phyloP scores from a whole-genome alignment of 2,329 filamentous ascomycete species.

The Paracoccidioides lutzii region DNA sequence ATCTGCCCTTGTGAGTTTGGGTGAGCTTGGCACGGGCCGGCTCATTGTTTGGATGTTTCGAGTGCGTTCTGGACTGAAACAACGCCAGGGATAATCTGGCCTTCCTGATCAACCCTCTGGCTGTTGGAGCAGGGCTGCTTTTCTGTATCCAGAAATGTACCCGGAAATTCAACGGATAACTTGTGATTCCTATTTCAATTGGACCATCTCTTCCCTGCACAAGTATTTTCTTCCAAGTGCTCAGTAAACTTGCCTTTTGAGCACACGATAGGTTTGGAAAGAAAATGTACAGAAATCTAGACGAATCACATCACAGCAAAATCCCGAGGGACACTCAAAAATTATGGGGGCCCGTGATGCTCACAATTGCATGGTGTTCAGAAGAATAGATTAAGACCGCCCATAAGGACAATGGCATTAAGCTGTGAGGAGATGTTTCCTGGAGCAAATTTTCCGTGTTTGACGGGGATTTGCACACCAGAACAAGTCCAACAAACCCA shows the following conservation, averaged over 20 bases:
- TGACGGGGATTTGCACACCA: too few relatives aligned
- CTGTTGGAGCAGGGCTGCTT: not conserved
- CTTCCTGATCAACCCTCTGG: not conserved
- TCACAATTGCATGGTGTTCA: too few relatives aligned
- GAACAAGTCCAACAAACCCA: too few relatives aligned
- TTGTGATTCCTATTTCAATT: not conserved
- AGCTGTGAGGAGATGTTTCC: too few relatives aligned
- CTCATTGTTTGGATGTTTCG: not conserved
- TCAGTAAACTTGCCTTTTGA: too few relatives aligned
- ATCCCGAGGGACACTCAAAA: not conserved
- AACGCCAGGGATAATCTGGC: not conserved
- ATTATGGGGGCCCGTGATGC: not conserved
- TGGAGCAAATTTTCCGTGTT: too few relatives aligned
- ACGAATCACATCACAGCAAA: not conserved
- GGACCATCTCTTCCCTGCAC: not conserved
- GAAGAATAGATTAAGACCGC: too few relatives aligned
- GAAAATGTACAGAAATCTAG: too few relatives aligned
- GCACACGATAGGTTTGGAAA: too few relatives aligned
- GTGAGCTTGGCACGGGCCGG: not conserved
- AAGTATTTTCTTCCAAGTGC: too few relatives aligned
- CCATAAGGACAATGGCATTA: too few relatives aligned
- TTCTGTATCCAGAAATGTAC: not conserved
- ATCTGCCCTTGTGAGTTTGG: not conserved
- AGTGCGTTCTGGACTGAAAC: not conserved
- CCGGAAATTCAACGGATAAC: not conserved